Evolutionary conservation across 192 early-diverging fungal genomes (phyloP).

Genomic region (Backusella psychrophila): DNA sequence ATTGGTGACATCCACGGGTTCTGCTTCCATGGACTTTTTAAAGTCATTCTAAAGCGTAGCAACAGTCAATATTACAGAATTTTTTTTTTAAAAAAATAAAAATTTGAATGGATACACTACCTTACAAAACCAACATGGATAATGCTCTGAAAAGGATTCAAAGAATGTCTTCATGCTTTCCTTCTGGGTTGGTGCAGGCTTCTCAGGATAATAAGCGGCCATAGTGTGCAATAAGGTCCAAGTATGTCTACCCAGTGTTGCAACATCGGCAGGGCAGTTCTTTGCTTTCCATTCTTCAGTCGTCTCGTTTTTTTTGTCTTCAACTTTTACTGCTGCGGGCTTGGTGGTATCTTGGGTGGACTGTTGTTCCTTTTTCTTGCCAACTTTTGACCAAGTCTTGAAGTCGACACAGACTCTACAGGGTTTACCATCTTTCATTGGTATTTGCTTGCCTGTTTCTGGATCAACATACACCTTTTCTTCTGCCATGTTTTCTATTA

Average conservation of each 20-base stretch:
- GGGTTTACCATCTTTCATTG: conserved; percentile 61
- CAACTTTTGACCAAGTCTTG: conserved; percentile 63
- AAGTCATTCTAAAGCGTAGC: conserved; percentile 56
- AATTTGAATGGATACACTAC: not conserved
- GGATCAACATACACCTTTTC: conserved; percentile 28
- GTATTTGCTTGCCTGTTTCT: conserved; percentile 36
- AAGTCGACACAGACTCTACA: conserved; percentile 79
- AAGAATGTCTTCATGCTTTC: conserved; percentile 72
- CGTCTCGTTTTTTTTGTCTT: not conserved
- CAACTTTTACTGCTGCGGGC: conserved; percentile 19
- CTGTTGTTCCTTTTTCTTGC: conserved; percentile 40
- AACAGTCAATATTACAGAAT: not conserved
- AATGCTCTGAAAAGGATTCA: conserved; percentile 76
- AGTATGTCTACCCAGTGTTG: conserved; percentile 78
- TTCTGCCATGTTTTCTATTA: conserved; percentile 1
- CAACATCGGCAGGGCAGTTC: conserved; percentile 82
- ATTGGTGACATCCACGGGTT: conserved; percentile 76
- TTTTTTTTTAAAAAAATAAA: no score
- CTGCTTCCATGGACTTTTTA: conserved; percentile 65
- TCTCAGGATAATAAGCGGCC: conserved; percentile 93
- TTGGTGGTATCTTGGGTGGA: conserved; percentile 2
- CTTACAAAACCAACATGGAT: conserved; percentile 91
- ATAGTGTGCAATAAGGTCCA: conserved; percentile 98
- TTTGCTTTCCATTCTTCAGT: conserved; percentile 24
- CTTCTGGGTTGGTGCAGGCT: conserved; percentile 66